Evolutionary conservation across 1,284 basidiomycete species (phyloP).

Genomic region (Fomitopsis schrenkii): DNA sequence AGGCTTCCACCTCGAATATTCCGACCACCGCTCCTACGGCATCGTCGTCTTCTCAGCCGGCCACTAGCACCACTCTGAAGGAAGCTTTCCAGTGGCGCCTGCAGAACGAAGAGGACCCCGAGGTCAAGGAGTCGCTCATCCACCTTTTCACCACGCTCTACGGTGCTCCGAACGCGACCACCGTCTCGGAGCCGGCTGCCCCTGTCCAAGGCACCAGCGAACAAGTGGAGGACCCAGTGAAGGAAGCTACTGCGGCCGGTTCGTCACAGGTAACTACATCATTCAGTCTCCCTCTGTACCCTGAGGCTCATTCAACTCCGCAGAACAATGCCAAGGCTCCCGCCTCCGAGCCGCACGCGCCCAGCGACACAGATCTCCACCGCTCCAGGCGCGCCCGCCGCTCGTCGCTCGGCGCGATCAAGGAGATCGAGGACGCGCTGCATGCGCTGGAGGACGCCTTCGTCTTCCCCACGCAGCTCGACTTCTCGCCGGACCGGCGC

Average conservation of each 20-base stretch:
- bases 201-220: slow-evolving; percentile 11
- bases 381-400: slow-evolving; percentile 17
- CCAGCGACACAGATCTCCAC: slow-evolving; percentile 13
- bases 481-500: slow-evolving; percentile 18
- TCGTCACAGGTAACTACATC: not conserved
- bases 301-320: not conserved
- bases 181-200: not conserved
- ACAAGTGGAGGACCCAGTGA: slow-evolving; percentile 14
- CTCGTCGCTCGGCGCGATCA: slow-evolving; percentile 22
- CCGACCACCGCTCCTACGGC: not conserved
- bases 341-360: not conserved
- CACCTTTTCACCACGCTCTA: slow-evolving; percentile 8
- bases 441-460: slow-evolving; percentile 25
- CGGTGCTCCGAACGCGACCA: not conserved
- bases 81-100: not conserved
- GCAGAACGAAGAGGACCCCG: slow-evolving; percentile 2
- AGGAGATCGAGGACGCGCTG: slow-evolving; percentile 25
- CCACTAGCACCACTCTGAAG: not conserved
- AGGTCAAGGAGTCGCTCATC: slow-evolving; percentile 7
- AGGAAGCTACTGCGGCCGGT: not conserved
- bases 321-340: not conserved
- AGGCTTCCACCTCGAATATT: not conserved
- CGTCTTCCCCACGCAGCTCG: slow-evolving; percentile 29
- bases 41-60: not conserved
- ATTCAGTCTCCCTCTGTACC: not conserved